Conservation (phyloP, 305 asterid genomes). For the Rubia occidens region DNA sequence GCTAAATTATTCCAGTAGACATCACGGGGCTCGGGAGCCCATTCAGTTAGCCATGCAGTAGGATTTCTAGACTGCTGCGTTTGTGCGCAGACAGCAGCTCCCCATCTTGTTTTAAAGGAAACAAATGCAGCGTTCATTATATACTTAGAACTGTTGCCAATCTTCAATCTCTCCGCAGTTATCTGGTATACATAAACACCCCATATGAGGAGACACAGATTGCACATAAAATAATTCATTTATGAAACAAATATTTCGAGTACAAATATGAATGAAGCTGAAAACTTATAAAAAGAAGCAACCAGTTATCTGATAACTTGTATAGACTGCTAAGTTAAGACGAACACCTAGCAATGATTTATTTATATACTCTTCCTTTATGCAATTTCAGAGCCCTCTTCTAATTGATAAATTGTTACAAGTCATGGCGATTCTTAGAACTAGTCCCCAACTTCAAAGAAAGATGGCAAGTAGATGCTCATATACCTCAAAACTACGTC, state of each 20-base stretch:
- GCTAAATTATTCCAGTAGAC: constrained; percentile 84
- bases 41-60: constrained; percentile 82
- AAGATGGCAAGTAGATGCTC: not conserved
- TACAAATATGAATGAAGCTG: not conserved
- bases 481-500: not conserved
- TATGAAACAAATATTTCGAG: not conserved
- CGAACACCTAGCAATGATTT: not conserved
- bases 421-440: not conserved
- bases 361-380: not conserved
- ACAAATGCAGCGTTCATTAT: constrained; percentile 91
- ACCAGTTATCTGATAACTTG: not conserved
- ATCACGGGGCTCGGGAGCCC: constrained; percentile 97
- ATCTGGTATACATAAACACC: constrained; percentile 35
- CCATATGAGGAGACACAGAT: not conserved
- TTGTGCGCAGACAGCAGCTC: constrained; percentile 96
- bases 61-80: constrained; percentile 88
- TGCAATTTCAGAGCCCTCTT: not conserved
- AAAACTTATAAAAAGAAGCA: not conserved
- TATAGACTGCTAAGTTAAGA: too few relatives aligned
- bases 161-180: constrained; percentile 58
- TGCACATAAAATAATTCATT: not conserved
- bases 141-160: constrained; percentile 44
- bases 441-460: not conserved
- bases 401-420: not conserved
- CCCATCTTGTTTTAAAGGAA: constrained; percentile 89